Evolutionary conservation across 257 asterid genomes (phyloP), one percentile per base, ranked within the genome.

Genomic region (Jacaranda mimosifolia): DNA sequence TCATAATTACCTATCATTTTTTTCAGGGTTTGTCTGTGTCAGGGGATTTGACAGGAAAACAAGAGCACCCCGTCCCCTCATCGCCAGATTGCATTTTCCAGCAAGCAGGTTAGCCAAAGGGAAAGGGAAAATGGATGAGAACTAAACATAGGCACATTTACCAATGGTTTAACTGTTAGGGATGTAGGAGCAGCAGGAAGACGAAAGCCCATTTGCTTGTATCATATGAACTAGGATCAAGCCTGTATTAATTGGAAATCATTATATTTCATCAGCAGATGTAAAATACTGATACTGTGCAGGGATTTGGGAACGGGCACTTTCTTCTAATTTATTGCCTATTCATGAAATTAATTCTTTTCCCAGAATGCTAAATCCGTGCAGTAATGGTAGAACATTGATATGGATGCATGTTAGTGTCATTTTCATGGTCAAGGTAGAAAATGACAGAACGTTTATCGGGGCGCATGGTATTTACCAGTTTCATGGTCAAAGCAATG

Each of bases 1-100:
- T 77, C 64, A 19, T 70, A 36, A 78, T 45, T 74, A 19, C 63
- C 53, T 58, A 59, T 35, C 15, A 39, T 76, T 15, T 81, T 81
- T 73, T 81, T 45, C 96, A 95, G 99, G 99, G 57, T 93, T 93
- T 60, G 97, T 95, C 26, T 95, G 99, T 75, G 98, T 95, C 17
- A 84, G 99, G 83, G 99, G 99, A 64, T 95, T 95, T 69, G 99
- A 95, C 83, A 85, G 87, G 81, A 82, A 56, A 81, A 84, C 87
- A 19, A 87, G 99, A 74, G 91, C 96, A 56, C 98, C 99, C 48
- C 92, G 97, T 12, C 99, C 99, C 51, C 92, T 95, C 51, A 79
- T 90, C 32, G 98, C 98, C 58, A 84, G 98, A 75, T 77, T 95
- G 83, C 99, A 93, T 84, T 91, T 95, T 65, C 97, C 98, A 32